Evolutionary conservation across 257 asterid genomes (phyloP), one percentile per base, ranked within the genome.

Genomic region (Striga asiatica): DNA sequence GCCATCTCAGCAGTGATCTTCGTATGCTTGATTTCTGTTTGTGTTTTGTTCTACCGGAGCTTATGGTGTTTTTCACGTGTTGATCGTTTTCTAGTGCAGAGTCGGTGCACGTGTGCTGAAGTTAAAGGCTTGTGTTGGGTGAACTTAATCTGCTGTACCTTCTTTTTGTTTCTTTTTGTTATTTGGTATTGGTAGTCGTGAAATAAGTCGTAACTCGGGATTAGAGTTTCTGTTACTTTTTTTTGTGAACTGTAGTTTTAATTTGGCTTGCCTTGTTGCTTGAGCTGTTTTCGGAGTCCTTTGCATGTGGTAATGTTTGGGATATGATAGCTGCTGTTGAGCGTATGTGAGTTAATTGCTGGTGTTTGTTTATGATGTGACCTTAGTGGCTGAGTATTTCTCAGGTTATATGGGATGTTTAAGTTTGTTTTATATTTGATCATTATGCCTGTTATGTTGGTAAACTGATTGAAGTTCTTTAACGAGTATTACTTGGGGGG

Each of bases 201-300:
- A 65, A 77, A 83, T 72, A 75, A 83, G 75, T 78, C 76, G 73
- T 76, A 58, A 63, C 74, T 60, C 60, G 74, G 75, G 73, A 71
- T 59, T 72, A 62, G 79, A 60, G 75, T 74, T 75, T 58, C 70
- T 76, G 43, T 6, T 6, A 54, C 61, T 46, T 73, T 47, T 38
- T 56, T 72, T 60, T 72, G 66, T 76, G 23, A 72, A 66, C 19
- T 83, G 77, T 76, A 80, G 83, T 70, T 66, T 64, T 66, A 60
- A 71, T 73, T 54, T 25, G 65, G 81, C 71, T 75, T 74, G 78
- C 77, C 68, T 19, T 73, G 51, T 75, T 54, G 75, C 70, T 60
- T 74, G 11, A 65, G 68, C 74, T 75, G 66, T 59, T 13, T 73
- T 71, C 63, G 76, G 67, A 61, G 78, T 76, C 62, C n/a, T 50